Evolutionary conservation across 2,329 filamentous ascomycete genomes (phyloP).

Genomic region (Myriosclerotinia duriaeana): DNA sequence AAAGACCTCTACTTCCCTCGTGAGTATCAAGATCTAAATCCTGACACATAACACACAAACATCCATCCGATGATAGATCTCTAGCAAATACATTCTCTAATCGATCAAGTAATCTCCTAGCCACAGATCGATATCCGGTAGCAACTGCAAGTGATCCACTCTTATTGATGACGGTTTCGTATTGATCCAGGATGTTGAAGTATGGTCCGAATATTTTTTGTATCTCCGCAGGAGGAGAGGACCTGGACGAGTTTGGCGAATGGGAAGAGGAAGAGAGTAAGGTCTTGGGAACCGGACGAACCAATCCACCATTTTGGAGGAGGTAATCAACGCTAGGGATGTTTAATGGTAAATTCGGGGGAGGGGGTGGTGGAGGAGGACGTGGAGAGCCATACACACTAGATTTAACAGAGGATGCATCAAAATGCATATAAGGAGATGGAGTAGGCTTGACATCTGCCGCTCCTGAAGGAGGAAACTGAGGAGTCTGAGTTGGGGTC

Average conservation of each 20-base stretch:
- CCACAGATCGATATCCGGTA: conserved; percentile 93
- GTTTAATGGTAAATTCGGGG: conserved; percentile 56
- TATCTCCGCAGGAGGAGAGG: conserved; percentile 52
- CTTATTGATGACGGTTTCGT: conserved; percentile 74
- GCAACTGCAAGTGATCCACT: conserved; percentile 92
- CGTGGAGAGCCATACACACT: conserved; percentile 39
- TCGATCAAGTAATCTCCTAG: conserved; percentile 81
- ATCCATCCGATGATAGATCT: conserved; percentile 85
- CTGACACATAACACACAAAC: conserved; percentile 78
- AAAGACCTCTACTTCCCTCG: conserved; percentile 65
- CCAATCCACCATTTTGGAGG: conserved; percentile 80
- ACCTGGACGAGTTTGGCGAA: conserved; percentile 50
- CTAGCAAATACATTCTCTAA: conserved; percentile 92
- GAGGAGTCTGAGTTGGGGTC: conserved; percentile 58
- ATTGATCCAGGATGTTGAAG: conserved; percentile 80
- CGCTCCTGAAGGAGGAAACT: conserved; percentile 43
- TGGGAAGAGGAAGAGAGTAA: conserved; percentile 58
- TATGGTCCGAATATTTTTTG: conserved; percentile 79
- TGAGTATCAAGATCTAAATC: conserved; percentile 49
- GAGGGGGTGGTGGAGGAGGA: conserved; percentile 74
- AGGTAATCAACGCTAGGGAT: conserved; percentile 88
- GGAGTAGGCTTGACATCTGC: conserved; percentile 37
- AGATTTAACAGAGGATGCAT: conserved; percentile 36
- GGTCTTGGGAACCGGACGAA: conserved; percentile 68
- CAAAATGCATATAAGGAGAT: conserved; percentile 42